Percentiles rank a stretch among this genome's conserved stretches.
phyloP scores from a whole-genome alignment of 2,329 filamentous ascomycete species.

The Arthrobotrys conoides region DNA sequence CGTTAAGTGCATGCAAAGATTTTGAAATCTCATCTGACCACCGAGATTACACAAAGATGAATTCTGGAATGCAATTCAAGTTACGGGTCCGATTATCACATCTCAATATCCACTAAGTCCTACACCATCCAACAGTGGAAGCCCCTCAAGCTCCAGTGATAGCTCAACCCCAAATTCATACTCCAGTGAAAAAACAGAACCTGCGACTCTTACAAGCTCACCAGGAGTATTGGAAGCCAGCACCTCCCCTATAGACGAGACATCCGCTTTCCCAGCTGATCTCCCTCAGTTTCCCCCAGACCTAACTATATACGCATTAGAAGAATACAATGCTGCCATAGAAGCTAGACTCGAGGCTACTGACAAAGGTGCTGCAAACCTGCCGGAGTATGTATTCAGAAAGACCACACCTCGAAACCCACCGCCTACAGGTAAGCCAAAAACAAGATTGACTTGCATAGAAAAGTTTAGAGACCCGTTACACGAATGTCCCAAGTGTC shows the following conservation, averaged over 20 bases:
- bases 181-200: not conserved
- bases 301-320: not conserved
- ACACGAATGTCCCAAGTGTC: not conserved
- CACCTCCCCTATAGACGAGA: not conserved
- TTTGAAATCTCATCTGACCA: too few species aligned
- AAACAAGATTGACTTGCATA: not conserved
- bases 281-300: not conserved
- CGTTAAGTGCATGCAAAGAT: too few species aligned
- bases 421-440: not conserved
- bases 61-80: not conserved
- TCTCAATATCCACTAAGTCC: not conserved
- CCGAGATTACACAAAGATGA: not conserved
- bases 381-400: not conserved
- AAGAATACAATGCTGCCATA: not conserved
- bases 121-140: not conserved
- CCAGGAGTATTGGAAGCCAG: not conserved
- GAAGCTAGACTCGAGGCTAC: too few species aligned
- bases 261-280: not conserved
- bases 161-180: not conserved
- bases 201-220: not conserved
- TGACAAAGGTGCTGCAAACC: too few species aligned
- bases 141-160: not conserved
- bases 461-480: not conserved
- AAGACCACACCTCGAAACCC: not conserved
- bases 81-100: not conserved